These are phyloP conservation scores for Sporothrix pallida DNA, from an alignment of 2,329 filamentous ascomycete species.

Conservation along the genomic window DNA sequence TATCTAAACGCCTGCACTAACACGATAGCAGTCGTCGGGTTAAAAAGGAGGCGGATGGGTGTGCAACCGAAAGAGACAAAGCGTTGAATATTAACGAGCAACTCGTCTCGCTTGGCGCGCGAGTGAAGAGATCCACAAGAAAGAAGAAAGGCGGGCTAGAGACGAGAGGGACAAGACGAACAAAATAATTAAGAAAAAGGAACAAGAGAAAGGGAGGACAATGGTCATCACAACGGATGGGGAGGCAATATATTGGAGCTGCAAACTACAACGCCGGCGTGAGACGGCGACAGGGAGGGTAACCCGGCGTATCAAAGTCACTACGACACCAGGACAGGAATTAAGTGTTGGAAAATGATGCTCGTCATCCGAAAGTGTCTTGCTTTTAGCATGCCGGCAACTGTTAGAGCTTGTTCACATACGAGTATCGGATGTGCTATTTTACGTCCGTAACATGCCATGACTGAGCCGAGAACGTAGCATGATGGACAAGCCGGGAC, in stretches of 20 bases:
- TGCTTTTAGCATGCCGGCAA: background rate
- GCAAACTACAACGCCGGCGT: background rate
- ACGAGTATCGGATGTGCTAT: constrained; percentile 10
- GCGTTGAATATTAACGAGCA: constrained; percentile 9
- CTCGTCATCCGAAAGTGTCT: constrained; percentile 18
- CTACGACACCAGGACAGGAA: background rate
- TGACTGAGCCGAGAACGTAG: constrained; percentile 15
- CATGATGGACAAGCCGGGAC: background rate
- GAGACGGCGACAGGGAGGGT: background rate
- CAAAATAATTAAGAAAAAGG: background rate
- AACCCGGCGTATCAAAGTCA: no score
- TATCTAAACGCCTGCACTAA: background rate
- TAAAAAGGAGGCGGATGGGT: constrained; percentile 7
- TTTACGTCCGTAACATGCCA: constrained; percentile 1
- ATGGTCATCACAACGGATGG: background rate
- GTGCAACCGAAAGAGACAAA: constrained; percentile 14
- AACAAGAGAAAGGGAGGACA: background rate
- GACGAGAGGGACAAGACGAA: background rate
- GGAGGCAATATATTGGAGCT: constrained; percentile 4
- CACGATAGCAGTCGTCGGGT: background rate
- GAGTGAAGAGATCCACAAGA: background rate
- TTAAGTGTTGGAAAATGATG: background rate
- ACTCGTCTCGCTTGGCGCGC: background rate
- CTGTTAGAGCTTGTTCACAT: background rate
- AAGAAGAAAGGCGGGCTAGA: background rate